Percentiles rank a stretch among this genome's conserved stretches.
phyloP scores from a whole-genome alignment of 1,139 yeast genomes.

The Hanseniaspora uvarum region DNA sequence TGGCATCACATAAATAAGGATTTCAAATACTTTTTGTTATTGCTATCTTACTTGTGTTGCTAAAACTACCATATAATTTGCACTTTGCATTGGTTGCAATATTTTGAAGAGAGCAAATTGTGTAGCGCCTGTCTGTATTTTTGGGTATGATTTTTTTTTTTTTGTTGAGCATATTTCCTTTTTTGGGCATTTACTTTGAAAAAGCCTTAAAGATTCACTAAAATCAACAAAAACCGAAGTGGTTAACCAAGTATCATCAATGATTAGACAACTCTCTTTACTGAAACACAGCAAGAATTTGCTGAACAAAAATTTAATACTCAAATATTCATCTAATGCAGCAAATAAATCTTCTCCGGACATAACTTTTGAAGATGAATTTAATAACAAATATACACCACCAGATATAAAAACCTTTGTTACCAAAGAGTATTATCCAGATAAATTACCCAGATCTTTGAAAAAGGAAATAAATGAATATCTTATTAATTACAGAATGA shows the following conservation, averaged over 20 bases:
- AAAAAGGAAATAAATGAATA: slow-evolving; percentile 15
- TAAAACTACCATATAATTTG: too few relatives aligned
- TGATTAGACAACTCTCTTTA: not conserved
- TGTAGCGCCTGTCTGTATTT: too few relatives aligned
- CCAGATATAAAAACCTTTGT: slow-evolving; percentile 12
- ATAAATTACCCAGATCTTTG: slow-evolving; percentile 10
- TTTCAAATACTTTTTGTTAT: too few relatives aligned
- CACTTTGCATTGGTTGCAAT: too few relatives aligned
- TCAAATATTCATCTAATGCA: not conserved
- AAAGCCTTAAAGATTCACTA: too few relatives aligned
- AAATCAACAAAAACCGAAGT: not conserved
- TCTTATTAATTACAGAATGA: slow-evolving; percentile 10
- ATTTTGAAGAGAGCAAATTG: too few relatives aligned
- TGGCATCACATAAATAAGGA: not conserved
- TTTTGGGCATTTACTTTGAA: too few relatives aligned
- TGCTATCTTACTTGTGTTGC: too few relatives aligned
- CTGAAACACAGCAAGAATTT: not conserved
- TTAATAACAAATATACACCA: slow-evolving; percentile 8
- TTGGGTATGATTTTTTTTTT: too few relatives aligned
- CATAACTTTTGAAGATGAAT: slow-evolving; percentile 2
- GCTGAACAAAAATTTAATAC: not conserved
- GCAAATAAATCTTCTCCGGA: not conserved
- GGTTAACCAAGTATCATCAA: not conserved
- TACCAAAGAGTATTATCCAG: slow-evolving; percentile 15
- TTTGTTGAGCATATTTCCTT: too few relatives aligned